Conservation (phyloP, 2,329 filamentous ascomycete genomes). For the Aspergillus pseudoglaucus region DNA sequence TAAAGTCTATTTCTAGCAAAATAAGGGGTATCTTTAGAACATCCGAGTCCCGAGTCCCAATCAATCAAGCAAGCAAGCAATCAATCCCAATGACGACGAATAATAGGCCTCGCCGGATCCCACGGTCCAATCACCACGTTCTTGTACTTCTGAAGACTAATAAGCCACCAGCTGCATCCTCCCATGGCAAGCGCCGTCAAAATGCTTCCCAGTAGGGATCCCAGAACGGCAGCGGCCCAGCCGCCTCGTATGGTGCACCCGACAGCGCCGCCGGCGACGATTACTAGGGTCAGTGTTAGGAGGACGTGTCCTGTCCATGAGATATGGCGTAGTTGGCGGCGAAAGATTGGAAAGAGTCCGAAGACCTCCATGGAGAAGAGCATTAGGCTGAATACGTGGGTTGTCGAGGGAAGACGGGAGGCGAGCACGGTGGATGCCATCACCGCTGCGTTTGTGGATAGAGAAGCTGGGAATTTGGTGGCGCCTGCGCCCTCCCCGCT, state of each 20-base stretch:
- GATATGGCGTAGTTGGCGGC: constrained; percentile 75
- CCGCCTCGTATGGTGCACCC: constrained; percentile 55
- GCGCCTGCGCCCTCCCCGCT: constrained; percentile 44
- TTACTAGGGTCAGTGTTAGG: constrained; percentile 68
- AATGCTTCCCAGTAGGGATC: constrained; percentile 68
- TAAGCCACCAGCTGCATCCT: constrained; percentile 95
- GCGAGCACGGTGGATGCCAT: constrained; percentile 96
- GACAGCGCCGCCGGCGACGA: constrained; percentile 73
- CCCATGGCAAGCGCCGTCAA: constrained; percentile 76
- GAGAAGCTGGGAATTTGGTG: constrained; percentile 51
- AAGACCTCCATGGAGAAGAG: constrained; percentile 97
- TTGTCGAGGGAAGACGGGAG: constrained; percentile 78
- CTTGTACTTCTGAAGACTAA: constrained; percentile 95
- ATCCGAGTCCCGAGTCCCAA: background rate
- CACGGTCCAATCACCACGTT: constrained; percentile 97
- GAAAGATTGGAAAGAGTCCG: constrained; percentile 92
- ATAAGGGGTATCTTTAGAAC: background rate
- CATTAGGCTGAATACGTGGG: constrained; percentile 89
- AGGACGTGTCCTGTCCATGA: constrained; percentile 74
- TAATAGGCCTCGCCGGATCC: constrained; percentile 79
- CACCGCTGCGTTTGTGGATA: constrained; percentile 91
- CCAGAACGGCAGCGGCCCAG: constrained; percentile 54
- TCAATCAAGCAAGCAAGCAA: background rate
- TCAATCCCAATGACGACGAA: constrained; percentile 38
- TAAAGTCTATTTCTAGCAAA: background rate